Evolutionary conservation across 2,329 filamentous ascomycete species (phyloP).

Genomic region (Knufia petricola): DNA sequence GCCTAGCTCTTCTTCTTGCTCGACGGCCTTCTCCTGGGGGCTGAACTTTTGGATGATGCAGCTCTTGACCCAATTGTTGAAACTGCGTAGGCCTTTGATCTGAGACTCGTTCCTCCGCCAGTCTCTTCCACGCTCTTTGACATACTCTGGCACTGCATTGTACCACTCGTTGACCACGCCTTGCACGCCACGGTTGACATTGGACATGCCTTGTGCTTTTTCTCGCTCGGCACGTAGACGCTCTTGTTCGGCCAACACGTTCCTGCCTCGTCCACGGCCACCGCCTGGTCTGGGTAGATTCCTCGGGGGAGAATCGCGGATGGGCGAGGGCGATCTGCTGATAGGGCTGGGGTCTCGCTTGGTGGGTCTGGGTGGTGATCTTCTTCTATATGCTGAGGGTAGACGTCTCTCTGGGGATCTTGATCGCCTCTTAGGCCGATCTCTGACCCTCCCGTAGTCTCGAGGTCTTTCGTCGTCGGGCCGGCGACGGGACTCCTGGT

Average conservation of each 20-base stretch:
- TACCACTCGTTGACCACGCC: slow-evolving; percentile 91
- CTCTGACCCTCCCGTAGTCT: slow-evolving; percentile 11
- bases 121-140: slow-evolving; percentile 80
- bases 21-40: slow-evolving; percentile 55
- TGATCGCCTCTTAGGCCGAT: slow-evolving; percentile 25
- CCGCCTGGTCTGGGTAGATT: slow-evolving; percentile 37
- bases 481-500: slow-evolving; percentile 20
- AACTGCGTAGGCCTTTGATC: slow-evolving; percentile 86
- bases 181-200: slow-evolving; percentile 52
- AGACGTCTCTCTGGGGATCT: slow-evolving; percentile 15
- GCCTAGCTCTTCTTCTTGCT: slow-evolving; percentile 38
- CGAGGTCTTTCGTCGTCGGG: slow-evolving; percentile 16
- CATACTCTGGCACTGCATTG: slow-evolving; percentile 88
- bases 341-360: slow-evolving; percentile 29
- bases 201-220: slow-evolving; percentile 24
- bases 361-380: slow-evolving; percentile 22
- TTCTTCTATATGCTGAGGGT: slow-evolving; percentile 16
- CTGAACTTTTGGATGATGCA: slow-evolving; percentile 95
- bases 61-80: slow-evolving; percentile 99
- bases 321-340: slow-evolving; percentile 33
- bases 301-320: slow-evolving; percentile 33
- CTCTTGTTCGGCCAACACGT: slow-evolving; percentile 35
- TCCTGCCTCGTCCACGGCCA: slow-evolving; percentile 35
- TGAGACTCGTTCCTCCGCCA: slow-evolving; percentile 91
- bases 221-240: slow-evolving; percentile 30